phyloP scores from a whole-genome alignment of 2,329 filamentous ascomycete genomes.

The Purpureocillium takamizusanense region DNA sequence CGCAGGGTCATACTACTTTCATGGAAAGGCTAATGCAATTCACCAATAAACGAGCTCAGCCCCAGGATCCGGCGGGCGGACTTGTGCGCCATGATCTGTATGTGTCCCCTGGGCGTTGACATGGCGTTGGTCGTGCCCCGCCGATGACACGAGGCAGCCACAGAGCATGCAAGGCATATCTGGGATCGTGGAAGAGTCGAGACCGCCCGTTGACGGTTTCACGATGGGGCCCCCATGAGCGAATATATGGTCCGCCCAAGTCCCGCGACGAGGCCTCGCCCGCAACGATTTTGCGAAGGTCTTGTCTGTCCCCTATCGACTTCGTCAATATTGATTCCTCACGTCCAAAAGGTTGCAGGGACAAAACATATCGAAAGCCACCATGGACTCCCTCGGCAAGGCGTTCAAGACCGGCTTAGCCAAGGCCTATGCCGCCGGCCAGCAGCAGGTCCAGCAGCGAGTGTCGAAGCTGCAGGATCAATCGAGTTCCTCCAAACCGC shows the following conservation, averaged over 20 bases:
- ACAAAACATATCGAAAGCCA: not conserved
- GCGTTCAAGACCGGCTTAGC: slow-evolving; percentile 8
- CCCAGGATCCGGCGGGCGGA: not conserved
- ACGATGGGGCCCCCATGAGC: too few species aligned
- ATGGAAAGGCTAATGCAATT: slow-evolving; percentile 1
- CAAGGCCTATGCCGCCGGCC: slow-evolving; percentile 8
- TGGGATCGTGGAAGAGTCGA: not conserved
- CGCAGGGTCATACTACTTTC: too few species aligned
- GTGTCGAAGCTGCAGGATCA: slow-evolving; percentile 6
- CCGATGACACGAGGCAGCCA: too few species aligned
- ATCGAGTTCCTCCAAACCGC: not conserved
- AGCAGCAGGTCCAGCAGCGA: slow-evolving; percentile 9
- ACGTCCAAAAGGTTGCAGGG: too few species aligned
- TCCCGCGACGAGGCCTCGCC: too few species aligned
- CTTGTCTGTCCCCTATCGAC: too few species aligned
- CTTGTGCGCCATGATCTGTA: too few species aligned
- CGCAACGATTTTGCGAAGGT: too few species aligned
- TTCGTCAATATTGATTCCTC: too few species aligned
- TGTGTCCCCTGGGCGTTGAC: not conserved
- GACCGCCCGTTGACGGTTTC: not conserved
- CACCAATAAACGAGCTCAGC: slow-evolving; percentile 4
- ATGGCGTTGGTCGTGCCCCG: not conserved
- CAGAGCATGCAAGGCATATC: slow-evolving; percentile 1
- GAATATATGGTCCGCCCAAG: too few species aligned
- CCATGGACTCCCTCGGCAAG: slow-evolving; percentile 8